Evolutionary conservation across 2,329 filamentous ascomycete genomes (phyloP).

Genomic region (Exophiala sideris): DNA sequence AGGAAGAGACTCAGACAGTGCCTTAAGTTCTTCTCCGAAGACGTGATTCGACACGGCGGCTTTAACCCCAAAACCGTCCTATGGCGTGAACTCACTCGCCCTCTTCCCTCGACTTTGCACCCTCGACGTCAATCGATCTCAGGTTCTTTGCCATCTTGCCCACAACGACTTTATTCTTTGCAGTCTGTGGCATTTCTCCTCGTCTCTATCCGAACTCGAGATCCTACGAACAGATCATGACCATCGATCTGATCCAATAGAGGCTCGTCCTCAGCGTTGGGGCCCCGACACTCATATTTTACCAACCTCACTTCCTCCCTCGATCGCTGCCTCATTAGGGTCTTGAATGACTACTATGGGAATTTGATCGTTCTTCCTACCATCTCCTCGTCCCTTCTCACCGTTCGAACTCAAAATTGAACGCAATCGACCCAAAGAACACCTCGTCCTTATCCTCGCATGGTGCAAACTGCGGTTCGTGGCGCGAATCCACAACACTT

Average conservation of each 20-base stretch:
- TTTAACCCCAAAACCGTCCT: not conserved
- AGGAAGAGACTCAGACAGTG: too few relatives aligned
- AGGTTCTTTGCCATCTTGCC: not conserved
- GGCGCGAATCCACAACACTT: slow-evolving; percentile 17
- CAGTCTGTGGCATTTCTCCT: not conserved
- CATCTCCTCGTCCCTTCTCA: not conserved
- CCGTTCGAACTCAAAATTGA: not conserved
- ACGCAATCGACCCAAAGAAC: not conserved
- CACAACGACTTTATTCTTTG: not conserved
- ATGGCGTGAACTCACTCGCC: not conserved
- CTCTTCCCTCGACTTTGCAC: not conserved
- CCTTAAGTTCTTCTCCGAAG: not conserved
- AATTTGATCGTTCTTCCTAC: not conserved
- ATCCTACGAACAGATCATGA: not conserved
- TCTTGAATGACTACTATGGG: not conserved
- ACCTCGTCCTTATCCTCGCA: slow-evolving; percentile 9
- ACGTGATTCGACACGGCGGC: not conserved
- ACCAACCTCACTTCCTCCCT: slow-evolving; percentile 3
- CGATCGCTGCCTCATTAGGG: not conserved
- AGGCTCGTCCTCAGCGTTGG: slow-evolving; percentile 1
- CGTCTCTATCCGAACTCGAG: not conserved
- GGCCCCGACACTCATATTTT: slow-evolving; percentile 5
- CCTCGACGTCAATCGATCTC: slow-evolving; percentile 1
- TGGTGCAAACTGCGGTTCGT: slow-evolving; percentile 17
- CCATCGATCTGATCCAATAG: not conserved